Conservation (phyloP, 768 basidiomycete species). For the Auriculariales sp. region DNA sequence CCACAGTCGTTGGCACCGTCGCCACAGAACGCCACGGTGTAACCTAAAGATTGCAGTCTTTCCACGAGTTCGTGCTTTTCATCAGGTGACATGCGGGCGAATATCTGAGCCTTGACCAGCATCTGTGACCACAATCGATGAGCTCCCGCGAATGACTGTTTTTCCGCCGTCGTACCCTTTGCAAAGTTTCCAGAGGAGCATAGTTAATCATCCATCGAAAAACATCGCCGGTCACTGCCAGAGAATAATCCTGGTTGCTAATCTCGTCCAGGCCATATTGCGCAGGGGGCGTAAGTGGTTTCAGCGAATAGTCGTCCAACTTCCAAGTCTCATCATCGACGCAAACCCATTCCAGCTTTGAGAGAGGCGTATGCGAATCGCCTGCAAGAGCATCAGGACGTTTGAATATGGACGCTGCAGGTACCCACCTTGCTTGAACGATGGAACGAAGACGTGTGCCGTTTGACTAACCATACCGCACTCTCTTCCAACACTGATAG, state of each 20-base stretch:
- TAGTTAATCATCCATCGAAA: constrained; percentile 98
- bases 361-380: constrained; percentile 18
- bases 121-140: constrained; percentile 39
- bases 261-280: constrained; percentile 58
- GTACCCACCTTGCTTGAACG: constrained; percentile 53
- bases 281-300: constrained; percentile 58
- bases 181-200: constrained; percentile 84
- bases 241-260: constrained; percentile 73
- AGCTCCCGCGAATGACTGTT: background rate
- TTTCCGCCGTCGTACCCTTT: constrained; percentile 45
- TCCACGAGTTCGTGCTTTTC: constrained; percentile 99
- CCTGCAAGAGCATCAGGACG: constrained; percentile 19
- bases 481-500: constrained; percentile 92
- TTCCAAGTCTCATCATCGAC: constrained; percentile 79
- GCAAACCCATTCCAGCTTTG: constrained; percentile 78
- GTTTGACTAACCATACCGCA: constrained; percentile 80
- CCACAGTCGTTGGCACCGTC: constrained; percentile 99
- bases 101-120: constrained; percentile 93
- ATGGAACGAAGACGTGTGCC: constrained; percentile 76
- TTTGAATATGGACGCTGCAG: constrained; percentile 14
- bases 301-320: constrained; percentile 78
- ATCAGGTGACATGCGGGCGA: constrained; percentile 97
- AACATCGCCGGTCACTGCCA: constrained; percentile 87
- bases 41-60: constrained; percentile 81
- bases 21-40: constrained; percentile 95